Conservation (phyloP, 768 basidiomycete genomes). For the Mrakia blollopis region DNA sequence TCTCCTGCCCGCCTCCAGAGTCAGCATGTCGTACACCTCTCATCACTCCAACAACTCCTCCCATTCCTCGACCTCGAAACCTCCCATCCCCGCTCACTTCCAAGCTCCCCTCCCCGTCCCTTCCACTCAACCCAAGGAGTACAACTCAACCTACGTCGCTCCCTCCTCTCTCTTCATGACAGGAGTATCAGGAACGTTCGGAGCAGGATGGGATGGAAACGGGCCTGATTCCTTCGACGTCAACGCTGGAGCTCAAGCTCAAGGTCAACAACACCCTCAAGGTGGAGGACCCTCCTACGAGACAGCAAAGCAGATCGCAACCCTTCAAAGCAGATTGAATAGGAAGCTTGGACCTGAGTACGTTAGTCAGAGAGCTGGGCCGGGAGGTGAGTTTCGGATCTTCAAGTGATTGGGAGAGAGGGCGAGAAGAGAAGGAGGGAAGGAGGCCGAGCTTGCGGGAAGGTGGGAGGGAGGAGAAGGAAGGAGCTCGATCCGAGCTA, state of each 20-base stretch:
- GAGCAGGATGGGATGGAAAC: conserved; percentile 26
- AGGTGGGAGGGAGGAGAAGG: neutral
- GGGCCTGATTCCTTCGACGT: neutral
- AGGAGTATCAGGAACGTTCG: conserved; percentile 16
- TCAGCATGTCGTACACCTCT: neutral
- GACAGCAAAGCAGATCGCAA: conserved; percentile 61
- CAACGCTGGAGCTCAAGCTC: neutral
- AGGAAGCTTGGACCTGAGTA: conserved; percentile 92
- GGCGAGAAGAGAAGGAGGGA: neutral
- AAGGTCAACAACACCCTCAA: neutral
- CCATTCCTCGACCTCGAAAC: neutral
- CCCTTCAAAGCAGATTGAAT: conserved; percentile 72
- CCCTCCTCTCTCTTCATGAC: conserved; percentile 3
- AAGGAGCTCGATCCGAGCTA: neutral
- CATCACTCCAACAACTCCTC: neutral
- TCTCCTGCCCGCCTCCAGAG: neutral
- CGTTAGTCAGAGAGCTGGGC: conserved; percentile 81
- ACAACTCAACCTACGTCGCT: conserved; percentile 8
- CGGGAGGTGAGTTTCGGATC: conserved; percentile 43
- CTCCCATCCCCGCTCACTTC: conserved; percentile 4
- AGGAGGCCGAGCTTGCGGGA: neutral
- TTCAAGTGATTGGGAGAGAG: neutral
- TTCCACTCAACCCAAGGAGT: neutral
- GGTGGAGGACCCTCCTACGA: conserved; percentile 35
- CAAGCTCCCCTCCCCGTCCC: conserved; percentile 10